Conservation (phyloP, 2,329 filamentous ascomycete genomes). For the Cladobotryum protrusum region DNA sequence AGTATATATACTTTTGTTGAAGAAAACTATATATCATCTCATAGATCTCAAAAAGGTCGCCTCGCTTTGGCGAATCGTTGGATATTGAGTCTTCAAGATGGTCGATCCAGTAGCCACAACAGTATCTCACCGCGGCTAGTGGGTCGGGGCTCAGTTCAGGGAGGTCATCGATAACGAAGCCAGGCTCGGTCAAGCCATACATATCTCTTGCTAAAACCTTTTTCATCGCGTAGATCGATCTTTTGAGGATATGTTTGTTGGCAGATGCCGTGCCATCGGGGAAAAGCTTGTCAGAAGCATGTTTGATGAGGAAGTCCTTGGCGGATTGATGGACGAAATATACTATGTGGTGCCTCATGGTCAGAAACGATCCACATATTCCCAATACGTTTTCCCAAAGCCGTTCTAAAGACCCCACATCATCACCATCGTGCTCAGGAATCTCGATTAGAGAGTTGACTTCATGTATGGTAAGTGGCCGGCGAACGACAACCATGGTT, state of each 20-base stretch:
- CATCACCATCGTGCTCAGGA: conserved; percentile 8
- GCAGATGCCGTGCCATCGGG: conserved; percentile 14
- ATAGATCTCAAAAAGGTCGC: conserved; percentile 12
- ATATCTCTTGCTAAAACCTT: conserved; percentile 10
- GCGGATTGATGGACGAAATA: conserved; percentile 38
- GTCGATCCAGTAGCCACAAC: conserved; percentile 18
- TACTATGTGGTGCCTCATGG: conserved; percentile 22
- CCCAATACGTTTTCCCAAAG: conserved; percentile 20
- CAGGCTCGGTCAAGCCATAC: conserved; percentile 19
- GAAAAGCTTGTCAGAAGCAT: conserved; percentile 18
- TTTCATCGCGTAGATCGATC: conserved; percentile 8
- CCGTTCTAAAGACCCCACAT: conserved; percentile 6
- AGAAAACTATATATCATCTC: conserved; percentile 28
- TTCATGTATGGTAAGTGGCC: conserved; percentile 21
- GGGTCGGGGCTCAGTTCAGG: conserved; percentile 5
- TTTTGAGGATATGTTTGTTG: not conserved
- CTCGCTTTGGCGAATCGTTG: not conserved
- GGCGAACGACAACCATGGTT: too few species aligned
- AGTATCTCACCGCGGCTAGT: conserved; percentile 13
- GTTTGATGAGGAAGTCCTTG: conserved; percentile 32
- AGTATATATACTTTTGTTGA: conserved; percentile 32
- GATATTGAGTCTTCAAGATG: conserved; percentile 10
- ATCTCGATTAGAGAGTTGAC: conserved; percentile 17
- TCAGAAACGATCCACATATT: conserved; percentile 35
- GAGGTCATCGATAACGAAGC: conserved; percentile 3